Evolutionary conservation across 2,329 filamentous ascomycete species (phyloP).

Genomic region (Ophiobolus disseminans): DNA sequence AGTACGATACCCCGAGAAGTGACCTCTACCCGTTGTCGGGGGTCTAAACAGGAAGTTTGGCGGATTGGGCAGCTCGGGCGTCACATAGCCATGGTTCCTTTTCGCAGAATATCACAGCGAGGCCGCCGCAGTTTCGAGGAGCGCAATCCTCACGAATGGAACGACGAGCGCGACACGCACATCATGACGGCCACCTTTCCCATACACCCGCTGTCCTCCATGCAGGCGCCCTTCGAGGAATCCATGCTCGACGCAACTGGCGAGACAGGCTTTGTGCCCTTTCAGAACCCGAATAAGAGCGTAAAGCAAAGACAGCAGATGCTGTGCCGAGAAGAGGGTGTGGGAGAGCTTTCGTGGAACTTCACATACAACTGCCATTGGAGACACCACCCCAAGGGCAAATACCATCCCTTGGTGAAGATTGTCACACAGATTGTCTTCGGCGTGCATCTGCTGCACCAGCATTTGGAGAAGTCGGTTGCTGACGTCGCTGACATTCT

Average conservation of each 20-base stretch:
- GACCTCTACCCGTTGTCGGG: constrained; percentile 23
- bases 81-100: constrained; percentile 31
- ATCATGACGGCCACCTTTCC: constrained; percentile 52
- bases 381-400: constrained; percentile 76
- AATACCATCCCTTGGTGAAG: constrained; percentile 87
- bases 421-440: constrained; percentile 92
- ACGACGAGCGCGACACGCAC: constrained; percentile 41
- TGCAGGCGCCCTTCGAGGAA: constrained; percentile 85
- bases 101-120: constrained; percentile 30
- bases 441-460: constrained; percentile 85
- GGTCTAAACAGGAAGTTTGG: constrained; percentile 8
- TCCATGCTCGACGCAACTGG: constrained; percentile 74
- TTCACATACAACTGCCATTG: constrained; percentile 76
- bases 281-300: constrained; percentile 51
- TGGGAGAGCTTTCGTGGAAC: constrained; percentile 71
- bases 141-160: constrained; percentile 40
- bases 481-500: constrained; percentile 87
- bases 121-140: constrained; percentile 25
- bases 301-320: constrained; percentile 45
- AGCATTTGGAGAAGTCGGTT: constrained; percentile 86
- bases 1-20: constrained; percentile 32
- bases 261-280: constrained; percentile 42
- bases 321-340: constrained; percentile 67
- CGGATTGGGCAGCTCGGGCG: constrained; percentile 8
- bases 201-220: constrained; percentile 74